Evolutionary conservation across 768 basidiomycete genomes (phyloP).

Genomic region (Austroboletus eburneus): DNA sequence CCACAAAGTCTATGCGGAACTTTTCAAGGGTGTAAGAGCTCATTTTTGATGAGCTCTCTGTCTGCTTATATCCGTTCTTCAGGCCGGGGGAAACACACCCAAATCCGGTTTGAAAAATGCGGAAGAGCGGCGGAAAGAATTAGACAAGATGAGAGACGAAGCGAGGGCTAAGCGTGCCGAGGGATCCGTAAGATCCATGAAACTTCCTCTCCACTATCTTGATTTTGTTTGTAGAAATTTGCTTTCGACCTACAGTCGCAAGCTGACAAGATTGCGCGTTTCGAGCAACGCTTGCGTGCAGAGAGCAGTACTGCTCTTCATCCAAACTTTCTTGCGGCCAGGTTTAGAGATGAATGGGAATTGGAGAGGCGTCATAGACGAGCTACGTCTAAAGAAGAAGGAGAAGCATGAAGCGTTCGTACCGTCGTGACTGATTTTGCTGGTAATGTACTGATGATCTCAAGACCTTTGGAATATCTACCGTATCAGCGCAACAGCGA

Average conservation of each 20-base stretch:
- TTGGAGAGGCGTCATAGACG: conserved; percentile 31
- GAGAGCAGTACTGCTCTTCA: conserved; percentile 54
- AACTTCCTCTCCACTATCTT: conserved; percentile 7
- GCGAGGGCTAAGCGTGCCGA: conserved; percentile 51
- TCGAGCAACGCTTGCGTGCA: conserved; percentile 52
- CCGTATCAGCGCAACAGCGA: too few relatives aligned
- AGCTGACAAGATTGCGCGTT: conserved; percentile 55
- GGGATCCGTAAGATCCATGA: conserved; percentile 46
- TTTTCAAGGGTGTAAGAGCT: conserved; percentile 53
- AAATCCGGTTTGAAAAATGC: conserved; percentile 48
- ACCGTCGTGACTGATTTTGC: neutral
- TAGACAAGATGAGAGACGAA: conserved; percentile 68
- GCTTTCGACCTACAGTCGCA: conserved; percentile 57
- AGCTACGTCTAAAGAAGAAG: conserved; percentile 26
- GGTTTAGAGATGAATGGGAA: conserved; percentile 53
- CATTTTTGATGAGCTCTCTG: neutral
- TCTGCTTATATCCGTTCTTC: neutral
- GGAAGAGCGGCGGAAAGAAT: conserved; percentile 65
- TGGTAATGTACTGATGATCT: conserved; percentile 17
- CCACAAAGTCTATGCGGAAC: conserved; percentile 54
- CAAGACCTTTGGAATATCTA: conserved; percentile 8
- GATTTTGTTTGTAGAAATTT: conserved; percentile 33
- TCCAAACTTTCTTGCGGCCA: conserved; percentile 57
- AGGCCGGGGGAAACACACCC: conserved; percentile 44
- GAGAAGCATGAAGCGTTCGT: conserved; percentile 32